Conservation (phyloP, 2,329 filamentous ascomycete genomes). For the Xylariaceae sp. region DNA sequence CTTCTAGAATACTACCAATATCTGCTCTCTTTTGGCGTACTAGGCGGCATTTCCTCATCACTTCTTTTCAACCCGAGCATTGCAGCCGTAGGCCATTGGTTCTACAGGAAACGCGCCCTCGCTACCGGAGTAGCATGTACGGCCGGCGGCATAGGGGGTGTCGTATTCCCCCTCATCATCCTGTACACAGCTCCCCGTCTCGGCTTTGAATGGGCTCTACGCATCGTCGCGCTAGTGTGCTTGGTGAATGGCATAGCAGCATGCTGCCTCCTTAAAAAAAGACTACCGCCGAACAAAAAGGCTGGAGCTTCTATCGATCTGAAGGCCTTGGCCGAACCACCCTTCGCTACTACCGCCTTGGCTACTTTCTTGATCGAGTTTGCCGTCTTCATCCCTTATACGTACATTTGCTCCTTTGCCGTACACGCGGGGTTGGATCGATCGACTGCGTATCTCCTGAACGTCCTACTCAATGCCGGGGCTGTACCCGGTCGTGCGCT, state of each 20-base stretch:
- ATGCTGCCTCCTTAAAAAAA: conserved; percentile 10
- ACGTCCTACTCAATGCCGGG: conserved; percentile 11
- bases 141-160: conserved; percentile 13
- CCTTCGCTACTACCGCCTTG: conserved; percentile 11
- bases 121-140: conserved; percentile 16
- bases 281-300: conserved; percentile 14
- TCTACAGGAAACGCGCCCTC: conserved; percentile 11
- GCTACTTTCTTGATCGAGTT: conserved; percentile 15
- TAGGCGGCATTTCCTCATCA: conserved; percentile 13
- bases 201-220: conserved; percentile 13
- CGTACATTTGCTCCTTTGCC: conserved; percentile 10
- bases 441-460: conserved; percentile 11
- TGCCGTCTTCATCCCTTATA: conserved; percentile 16
- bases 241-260: conserved; percentile 1
- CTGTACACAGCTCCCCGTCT: conserved; percentile 11
- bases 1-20: conserved; percentile 14
- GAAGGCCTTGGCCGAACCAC: conserved; percentile 8
- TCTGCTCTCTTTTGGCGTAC: conserved; percentile 15
- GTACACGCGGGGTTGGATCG: conserved; percentile 10
- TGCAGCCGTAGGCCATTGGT: conserved; percentile 15
- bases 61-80: conserved; percentile 15
- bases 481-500: conserved; percentile 15
- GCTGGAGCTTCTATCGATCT: conserved; percentile 13
- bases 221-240: conserved; percentile 11
- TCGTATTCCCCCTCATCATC: conserved; percentile 12